Evolutionary conservation across 176 grass and related monocot genomes (phyloP), one percentile per base, ranked within the genome.

Genomic region (Panicum miliaceum): DNA sequence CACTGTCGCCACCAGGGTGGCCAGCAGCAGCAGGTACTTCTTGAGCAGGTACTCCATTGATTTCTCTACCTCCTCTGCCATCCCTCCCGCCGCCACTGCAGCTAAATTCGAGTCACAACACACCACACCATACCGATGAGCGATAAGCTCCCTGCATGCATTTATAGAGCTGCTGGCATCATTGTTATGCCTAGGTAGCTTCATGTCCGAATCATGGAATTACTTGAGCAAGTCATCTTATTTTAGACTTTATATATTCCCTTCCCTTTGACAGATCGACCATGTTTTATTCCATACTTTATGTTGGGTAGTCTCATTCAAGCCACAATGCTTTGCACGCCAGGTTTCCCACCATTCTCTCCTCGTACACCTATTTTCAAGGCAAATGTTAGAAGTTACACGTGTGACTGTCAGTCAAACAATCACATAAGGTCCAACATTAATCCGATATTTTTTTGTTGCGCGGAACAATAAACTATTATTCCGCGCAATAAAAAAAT

Each of bases 1-100:
- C 38, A 87, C 43, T 0, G 78, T 75, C 11, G 79, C 72, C 5
- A 82, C 69, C 61, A 87, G 22, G 0, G 80, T 76, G 1, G 72
- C 86, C 25, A 79, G 84, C 3, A 86, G 62, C 61, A 62, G 41
- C 77, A 80, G 22, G 48, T 51, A 81, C 78, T 81, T 52, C 38
- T 32, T 38, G 42, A 73, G 70, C 25, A 2, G 7, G 45, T 73
- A 50, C 70, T 73, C 70, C 26, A 8, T 50, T 0, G 69, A 15
- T 3, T 8, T 3, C 3, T 0, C 0, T 9, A 3, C 15, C 4
- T 4, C 7, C 6, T 16, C 1, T 6, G 16, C 11, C 13, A 5
- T 6, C 5, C 16, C 13, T 0, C 7, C 2, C 8, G 11, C 60
- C 60, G 25, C 12, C 60, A 63, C 20, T 63, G 5, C 4, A 47